Conservation (phyloP, 139 green algal genomes). For the Mesostigma viride region DNA sequence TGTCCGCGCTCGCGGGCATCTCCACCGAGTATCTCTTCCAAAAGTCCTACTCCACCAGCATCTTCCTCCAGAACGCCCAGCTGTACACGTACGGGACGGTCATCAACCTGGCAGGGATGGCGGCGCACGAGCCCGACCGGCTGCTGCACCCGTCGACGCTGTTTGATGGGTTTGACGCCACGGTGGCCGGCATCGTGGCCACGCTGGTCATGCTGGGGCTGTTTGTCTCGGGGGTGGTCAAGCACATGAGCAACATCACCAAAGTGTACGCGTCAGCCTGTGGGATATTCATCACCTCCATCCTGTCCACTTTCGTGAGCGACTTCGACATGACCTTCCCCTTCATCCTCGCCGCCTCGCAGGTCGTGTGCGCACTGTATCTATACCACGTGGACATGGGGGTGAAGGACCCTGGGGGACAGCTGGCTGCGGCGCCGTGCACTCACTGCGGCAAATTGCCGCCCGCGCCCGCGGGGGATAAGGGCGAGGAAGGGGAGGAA, state of each 20-base stretch:
- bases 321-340: conserved; percentile 9
- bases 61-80: conserved; percentile 17
- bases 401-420: no score
- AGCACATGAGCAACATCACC: conserved; percentile 18
- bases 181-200: background rate
- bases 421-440: no score
- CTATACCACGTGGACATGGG: conserved; percentile 9
- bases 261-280: conserved; percentile 10
- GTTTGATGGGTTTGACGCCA: background rate
- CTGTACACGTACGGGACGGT: conserved; percentile 11
- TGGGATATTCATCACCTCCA: conserved; percentile 15
- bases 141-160: background rate
- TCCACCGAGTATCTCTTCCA: conserved; percentile 16
- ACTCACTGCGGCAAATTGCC: no score
- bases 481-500: no score
- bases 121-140: background rate
- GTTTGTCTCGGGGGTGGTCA: conserved; percentile 15
- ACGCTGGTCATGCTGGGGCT: conserved; percentile 3
- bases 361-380: conserved; percentile 16
- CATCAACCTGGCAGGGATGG: background rate
- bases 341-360: conserved; percentile 10
- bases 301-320: background rate
- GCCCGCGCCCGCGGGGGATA: no score
- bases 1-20: conserved; percentile 11
- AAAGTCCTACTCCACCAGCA: background rate